Percentiles rank a stretch among this genome's conserved stretches.
Conservation (phyloP, 2,329 filamentous ascomycete genomes). For the Akanthomyces uredinophilus region DNA sequence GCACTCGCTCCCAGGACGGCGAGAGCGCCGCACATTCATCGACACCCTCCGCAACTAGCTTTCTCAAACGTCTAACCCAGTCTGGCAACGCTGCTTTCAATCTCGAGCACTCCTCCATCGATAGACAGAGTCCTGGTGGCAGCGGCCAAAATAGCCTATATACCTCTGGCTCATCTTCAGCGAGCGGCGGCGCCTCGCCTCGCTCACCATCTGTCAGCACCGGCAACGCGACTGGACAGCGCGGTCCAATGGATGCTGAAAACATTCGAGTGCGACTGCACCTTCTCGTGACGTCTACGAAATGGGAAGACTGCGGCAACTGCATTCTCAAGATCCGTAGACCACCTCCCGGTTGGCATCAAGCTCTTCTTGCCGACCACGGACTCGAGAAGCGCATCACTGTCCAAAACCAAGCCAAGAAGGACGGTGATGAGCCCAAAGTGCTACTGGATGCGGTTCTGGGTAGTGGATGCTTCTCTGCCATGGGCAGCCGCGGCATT, state of each 20-base stretch:
- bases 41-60: constrained; percentile 66
- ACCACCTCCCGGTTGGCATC: constrained; percentile 58
- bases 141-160: constrained; percentile 56
- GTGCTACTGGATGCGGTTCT: constrained; percentile 78
- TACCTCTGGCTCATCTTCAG: constrained; percentile 49
- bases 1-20: constrained; percentile 67
- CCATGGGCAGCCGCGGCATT: constrained; percentile 78
- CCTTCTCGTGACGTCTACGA: constrained; percentile 65
- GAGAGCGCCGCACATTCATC: constrained; percentile 59
- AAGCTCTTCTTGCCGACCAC: constrained; percentile 55
- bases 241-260: constrained; percentile 56
- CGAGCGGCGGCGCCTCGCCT: constrained; percentile 43
- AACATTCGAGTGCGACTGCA: constrained; percentile 87
- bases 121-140: constrained; percentile 46
- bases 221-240: constrained; percentile 44
- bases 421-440: constrained; percentile 49
- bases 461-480: constrained; percentile 77
- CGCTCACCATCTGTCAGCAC: constrained; percentile 55
- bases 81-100: constrained; percentile 71
- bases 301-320: constrained; percentile 89
- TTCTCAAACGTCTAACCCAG: constrained; percentile 71
- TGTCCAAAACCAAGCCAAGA: constrained; percentile 65
- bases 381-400: constrained; percentile 81
- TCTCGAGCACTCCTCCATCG: constrained; percentile 72
- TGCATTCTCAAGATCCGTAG: constrained; percentile 77